Percentiles rank a stretch among this genome's conserved stretches.
Conservation (phyloP, 331 rosid genomes). For the Acacia pycnantha region DNA sequence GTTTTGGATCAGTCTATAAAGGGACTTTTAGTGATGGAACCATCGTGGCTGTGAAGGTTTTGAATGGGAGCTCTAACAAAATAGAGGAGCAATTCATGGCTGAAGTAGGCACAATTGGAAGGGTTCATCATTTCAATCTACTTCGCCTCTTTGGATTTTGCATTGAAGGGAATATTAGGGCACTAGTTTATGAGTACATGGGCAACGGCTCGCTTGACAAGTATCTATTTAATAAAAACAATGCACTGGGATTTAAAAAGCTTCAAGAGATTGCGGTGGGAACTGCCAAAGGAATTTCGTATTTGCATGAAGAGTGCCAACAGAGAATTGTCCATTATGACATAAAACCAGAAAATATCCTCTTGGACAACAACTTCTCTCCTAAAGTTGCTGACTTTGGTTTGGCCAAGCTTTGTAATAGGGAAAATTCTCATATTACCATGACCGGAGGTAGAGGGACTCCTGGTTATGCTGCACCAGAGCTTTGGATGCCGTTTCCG, state of each 20-base stretch:
- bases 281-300: neutral
- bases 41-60: slow-evolving; percentile 43
- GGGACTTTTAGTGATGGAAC: slow-evolving; percentile 38
- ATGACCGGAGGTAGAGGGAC: neutral
- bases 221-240: neutral
- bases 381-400: neutral
- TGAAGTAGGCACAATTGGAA: slow-evolving; percentile 68
- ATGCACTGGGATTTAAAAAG: neutral
- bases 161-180: slow-evolving; percentile 33
- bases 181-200: slow-evolving; percentile 54
- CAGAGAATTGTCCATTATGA: neutral
- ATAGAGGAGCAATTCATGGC: slow-evolving; percentile 58
- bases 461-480: neutral
- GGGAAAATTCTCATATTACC: slow-evolving; percentile 36
- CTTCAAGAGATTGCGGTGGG: neutral
- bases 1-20: slow-evolving; percentile 51
- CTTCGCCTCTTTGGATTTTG: slow-evolving; percentile 49
- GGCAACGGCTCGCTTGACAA: slow-evolving; percentile 48
- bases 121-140: slow-evolving; percentile 55
- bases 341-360: neutral
- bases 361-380: neutral
- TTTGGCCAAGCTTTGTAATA: neutral
- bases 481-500: neutral
- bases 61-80: slow-evolving; percentile 25
- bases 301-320: neutral